Conservation (phyloP, 441 rosid species). For the Pelargonium myrrhifolium region DNA sequence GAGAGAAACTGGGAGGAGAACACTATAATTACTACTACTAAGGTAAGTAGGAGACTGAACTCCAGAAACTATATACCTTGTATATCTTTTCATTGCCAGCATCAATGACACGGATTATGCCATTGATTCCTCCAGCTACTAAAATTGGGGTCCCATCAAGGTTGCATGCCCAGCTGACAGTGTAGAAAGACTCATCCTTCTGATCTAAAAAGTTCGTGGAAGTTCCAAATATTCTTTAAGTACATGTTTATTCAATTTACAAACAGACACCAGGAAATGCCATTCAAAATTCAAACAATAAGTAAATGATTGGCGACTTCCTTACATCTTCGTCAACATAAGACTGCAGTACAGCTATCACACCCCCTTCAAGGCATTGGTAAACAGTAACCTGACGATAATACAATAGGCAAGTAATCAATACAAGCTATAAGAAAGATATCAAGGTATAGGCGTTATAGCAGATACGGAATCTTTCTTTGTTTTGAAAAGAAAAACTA, state of each 20-base stretch:
- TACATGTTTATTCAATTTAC: slow-evolving; percentile 14
- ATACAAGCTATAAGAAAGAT: neutral
- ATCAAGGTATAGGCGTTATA: neutral
- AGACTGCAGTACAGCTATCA: slow-evolving; percentile 69
- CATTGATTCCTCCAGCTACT: slow-evolving; percentile 87
- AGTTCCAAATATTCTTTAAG: slow-evolving; percentile 27
- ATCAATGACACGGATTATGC: slow-evolving; percentile 79
- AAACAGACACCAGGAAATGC: neutral
- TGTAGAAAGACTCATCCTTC: slow-evolving; percentile 94
- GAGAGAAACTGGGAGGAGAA: neutral
- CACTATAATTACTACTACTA: neutral
- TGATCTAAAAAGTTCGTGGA: slow-evolving; percentile 56
- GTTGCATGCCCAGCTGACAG: slow-evolving; percentile 84
- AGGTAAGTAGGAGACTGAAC: slow-evolving; percentile 7
- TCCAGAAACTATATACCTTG: slow-evolving; percentile 45
- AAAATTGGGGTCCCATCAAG: slow-evolving; percentile 57
- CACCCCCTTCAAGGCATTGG: slow-evolving; percentile 88
- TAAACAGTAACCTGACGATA: slow-evolving; percentile 66
- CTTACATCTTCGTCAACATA: slow-evolving; percentile 92
- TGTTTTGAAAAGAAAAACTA: neutral
- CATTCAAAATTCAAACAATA: slow-evolving; percentile 6
- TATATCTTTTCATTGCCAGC: slow-evolving; percentile 67
- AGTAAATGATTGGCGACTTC: slow-evolving; percentile 5
- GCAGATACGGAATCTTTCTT: neutral
- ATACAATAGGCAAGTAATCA: neutral